phyloP scores from a whole-genome alignment of 164 flowering plant genomes.

The Tinospora cordifolia region DNA sequence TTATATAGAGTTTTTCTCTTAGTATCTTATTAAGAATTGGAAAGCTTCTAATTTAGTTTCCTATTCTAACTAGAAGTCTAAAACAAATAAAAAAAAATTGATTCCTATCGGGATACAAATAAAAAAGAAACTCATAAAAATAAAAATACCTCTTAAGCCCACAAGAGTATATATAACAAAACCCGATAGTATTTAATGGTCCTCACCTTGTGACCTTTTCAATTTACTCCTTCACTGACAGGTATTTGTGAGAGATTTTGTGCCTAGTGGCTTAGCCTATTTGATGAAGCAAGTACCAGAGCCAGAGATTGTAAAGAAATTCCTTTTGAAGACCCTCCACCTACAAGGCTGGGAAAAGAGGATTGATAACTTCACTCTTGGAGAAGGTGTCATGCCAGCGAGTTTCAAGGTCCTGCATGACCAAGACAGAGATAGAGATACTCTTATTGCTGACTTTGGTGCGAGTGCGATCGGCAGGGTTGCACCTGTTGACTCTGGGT shows the following conservation, averaged over 20 bases:
- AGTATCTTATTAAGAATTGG: too few relatives aligned
- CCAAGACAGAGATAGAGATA: constrained; percentile 9
- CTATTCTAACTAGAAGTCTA: too few relatives aligned
- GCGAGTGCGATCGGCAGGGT: constrained; percentile 43
- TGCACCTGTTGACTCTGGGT: constrained; percentile 44
- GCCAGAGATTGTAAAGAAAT: constrained; percentile 33
- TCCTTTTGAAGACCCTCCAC: constrained; percentile 32
- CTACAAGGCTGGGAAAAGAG: constrained; percentile 35
- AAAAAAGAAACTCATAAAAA: too few relatives aligned
- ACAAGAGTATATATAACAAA: not conserved
- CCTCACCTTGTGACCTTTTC: too few relatives aligned
- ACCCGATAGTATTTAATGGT: too few relatives aligned
- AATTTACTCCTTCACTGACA: constrained; percentile 2
- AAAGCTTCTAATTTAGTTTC: too few relatives aligned
- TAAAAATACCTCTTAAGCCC: not conserved
- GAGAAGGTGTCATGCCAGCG: constrained; percentile 43
- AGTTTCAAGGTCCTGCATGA: constrained; percentile 31
- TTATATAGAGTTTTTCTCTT: too few relatives aligned
- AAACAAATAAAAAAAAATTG: too few relatives aligned
- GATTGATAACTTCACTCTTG: constrained; percentile 34
- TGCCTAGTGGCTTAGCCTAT: constrained; percentile 35
- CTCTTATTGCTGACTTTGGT: constrained; percentile 32
- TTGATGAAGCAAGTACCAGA: constrained; percentile 26
- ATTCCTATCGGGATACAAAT: too few relatives aligned
- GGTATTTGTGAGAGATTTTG: constrained; percentile 43